Base-by-base conservation (phyloP, 768 basidiomycete genomes). In the Agrocybe chaxingu region DNA sequence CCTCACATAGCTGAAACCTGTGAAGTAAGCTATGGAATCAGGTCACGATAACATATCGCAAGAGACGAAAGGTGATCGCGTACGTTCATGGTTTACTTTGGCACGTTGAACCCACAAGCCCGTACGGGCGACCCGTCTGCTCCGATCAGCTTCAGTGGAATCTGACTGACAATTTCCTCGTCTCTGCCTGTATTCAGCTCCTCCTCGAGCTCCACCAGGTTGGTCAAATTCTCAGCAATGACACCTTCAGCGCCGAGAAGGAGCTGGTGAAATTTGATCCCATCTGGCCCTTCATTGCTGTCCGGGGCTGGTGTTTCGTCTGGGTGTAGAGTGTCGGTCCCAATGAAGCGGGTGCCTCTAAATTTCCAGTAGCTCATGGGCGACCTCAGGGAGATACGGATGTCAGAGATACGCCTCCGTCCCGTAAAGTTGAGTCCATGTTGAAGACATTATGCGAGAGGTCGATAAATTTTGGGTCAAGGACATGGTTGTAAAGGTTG, bases 41-140 rank as follows among this genome's bases (percentile, higher is more conserved):
- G 16, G 16, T 16, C 16, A 16, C 16, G 16, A 16, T 16, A 16
- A 16, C 16, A 16, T 16, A 16, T 16, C 16, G 16, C 16, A 16
- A 16, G 16, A 16, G 16, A 16, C 16, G 16, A 16, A 16, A 16
- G 16, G 16, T 16, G 16, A 16, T 16, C 16, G 16, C 16, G 16
- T 16, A 16, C 16, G 16, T 16, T 16, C 16, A 16, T 16, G 16
- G 16, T 16, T 16, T 16, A 16, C 16, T 16, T 16, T 16, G 16
- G 16, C 16, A 16, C 16, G 16, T 16, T 16, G 16, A 16, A 82
- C 7, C 81, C 87, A 52, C 81, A 81, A 4, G 85, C 87, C 53
- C 87, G 74, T n/a, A 87, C 70, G 1, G 87, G 87, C 10, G 84
- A 83, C 4, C 83, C 87, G 59, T 90, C 88, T 18, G 76, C 73